Conservation (phyloP, 2,329 filamentous ascomycete species). For the Nothomitra cinnamomea region DNA sequence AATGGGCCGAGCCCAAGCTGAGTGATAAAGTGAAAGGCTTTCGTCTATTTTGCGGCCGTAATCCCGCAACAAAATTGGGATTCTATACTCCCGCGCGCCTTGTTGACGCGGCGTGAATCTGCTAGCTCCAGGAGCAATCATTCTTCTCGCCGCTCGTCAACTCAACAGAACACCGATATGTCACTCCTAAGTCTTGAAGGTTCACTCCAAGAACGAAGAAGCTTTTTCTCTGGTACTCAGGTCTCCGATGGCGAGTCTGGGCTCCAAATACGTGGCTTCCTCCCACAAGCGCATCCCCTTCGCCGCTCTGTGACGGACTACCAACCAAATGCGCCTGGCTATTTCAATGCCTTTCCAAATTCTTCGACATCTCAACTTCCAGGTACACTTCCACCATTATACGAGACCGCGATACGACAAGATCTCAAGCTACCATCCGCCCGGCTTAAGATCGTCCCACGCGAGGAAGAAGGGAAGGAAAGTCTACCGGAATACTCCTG, state of each 20-base stretch:
- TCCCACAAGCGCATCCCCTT: not conserved
- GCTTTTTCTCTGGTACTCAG: not conserved
- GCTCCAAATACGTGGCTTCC: not conserved
- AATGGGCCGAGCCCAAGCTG: too few relatives aligned
- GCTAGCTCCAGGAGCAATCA: too few relatives aligned
- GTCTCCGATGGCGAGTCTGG: not conserved
- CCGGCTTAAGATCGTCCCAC: constrained; percentile 7
- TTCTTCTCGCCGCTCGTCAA: too few relatives aligned
- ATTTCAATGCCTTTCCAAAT: not conserved
- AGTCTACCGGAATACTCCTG: constrained; percentile 39
- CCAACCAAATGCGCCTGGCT: not conserved
- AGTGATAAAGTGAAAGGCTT: too few relatives aligned
- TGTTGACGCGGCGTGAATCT: too few relatives aligned
- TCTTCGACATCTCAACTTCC: not conserved
- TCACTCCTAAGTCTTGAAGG: too few relatives aligned
- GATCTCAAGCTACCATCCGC: not conserved
- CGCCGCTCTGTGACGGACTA: not conserved
- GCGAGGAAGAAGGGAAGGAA: constrained; percentile 24
- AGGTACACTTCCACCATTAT: not conserved
- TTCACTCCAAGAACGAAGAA: too few relatives aligned
- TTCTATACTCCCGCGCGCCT: too few relatives aligned
- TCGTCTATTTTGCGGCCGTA: too few relatives aligned
- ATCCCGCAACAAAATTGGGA: too few relatives aligned
- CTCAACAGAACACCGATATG: too few relatives aligned
- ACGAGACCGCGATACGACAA: not conserved